These are phyloP conservation scores for Lizanozyma gosingica DNA, from an alignment of 1,139 yeast species.

Conservation along the genomic window DNA sequence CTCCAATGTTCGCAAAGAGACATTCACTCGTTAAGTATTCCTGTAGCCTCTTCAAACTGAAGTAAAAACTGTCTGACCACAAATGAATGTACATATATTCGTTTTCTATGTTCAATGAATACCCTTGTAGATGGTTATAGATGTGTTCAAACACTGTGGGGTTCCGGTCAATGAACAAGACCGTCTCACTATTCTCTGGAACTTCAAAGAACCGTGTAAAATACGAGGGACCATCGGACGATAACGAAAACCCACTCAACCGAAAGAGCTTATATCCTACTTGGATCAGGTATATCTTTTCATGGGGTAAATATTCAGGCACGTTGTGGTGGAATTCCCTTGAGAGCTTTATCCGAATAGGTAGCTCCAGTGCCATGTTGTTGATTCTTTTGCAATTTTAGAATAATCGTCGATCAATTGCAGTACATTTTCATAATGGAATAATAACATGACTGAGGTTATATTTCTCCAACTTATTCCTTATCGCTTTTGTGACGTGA, in stretches of 20 bases:
- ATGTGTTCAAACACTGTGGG: constrained; percentile 62
- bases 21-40: constrained; percentile 42
- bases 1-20: constrained; percentile 56
- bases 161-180: constrained; percentile 70
- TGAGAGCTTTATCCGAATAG: background rate
- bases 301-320: constrained; percentile 17
- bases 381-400: too few species aligned
- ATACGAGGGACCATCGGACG: constrained; percentile 69
- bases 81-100: constrained; percentile 56
- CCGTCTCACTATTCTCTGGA: constrained; percentile 30
- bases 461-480: too few species aligned
- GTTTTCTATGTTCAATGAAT: constrained; percentile 47
- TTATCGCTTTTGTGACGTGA: too few species aligned
- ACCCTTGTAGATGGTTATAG: constrained; percentile 70
- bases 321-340: background rate
- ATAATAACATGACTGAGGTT: too few species aligned
- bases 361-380: too few species aligned
- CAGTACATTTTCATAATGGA: too few species aligned
- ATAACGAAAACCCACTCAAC: constrained; percentile 73
- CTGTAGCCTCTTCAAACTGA: constrained; percentile 51
- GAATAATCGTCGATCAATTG: too few species aligned
- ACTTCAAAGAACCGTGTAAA: constrained; percentile 42
- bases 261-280: constrained; percentile 57
- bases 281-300: constrained; percentile 61
- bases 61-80: constrained; percentile 69